Base-by-base conservation (phyloP, 2,329 filamentous ascomycete species). In the Aspergillus sp. region DNA sequence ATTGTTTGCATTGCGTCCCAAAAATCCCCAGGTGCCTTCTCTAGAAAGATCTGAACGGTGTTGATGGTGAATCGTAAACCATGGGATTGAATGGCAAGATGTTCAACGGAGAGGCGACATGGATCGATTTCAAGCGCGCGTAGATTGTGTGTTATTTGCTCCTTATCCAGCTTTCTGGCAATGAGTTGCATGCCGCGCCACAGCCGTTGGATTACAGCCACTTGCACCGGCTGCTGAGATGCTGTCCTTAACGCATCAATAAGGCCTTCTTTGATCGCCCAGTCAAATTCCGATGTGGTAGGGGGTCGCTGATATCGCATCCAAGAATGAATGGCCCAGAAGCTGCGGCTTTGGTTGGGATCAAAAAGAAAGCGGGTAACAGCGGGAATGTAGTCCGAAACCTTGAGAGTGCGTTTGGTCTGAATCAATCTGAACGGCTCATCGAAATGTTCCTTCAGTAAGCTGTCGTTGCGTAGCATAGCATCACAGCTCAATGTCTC, bases 1-100 rank as follows among this genome's bases (percentile, higher is more conserved):
- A 93, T 90, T 30, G 91, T 85, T 50, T 89, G 88, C 76, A 96
- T 88, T 2, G 91, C 88, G 66, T 91, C 89, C 93, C 93, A 97
- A 66, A 97, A 95, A 44, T 90, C 89, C 54, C 83, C 84, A 0
- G 91, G 83, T 0, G 90, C 89, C 65, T 90, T 92, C 62, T 87
- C 83, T 52, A 97, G 79, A 15, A 97, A 81, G 12, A 80, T 80
- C 44, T 84, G 85, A 59, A 96, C 83, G 1, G 88, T 86, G 55
- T 86, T 85, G 45, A 96, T 81, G 15, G 95, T 80, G 57, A 87
- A 82, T 12, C 86, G 80, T 57, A 96, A 80, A 20, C 89, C 84
- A 2, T 79, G 63, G 82, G 83, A 66, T 81, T 81, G 66, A 83
- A 81, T 67, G 80, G 83, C 70, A 81, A 96, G 71, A 85, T 89